Evolutionary conservation across 1,139 yeast genomes (phyloP), one percentile per base, ranked within the genome.

Genomic region (Yamadazyma trypodendri): DNA sequence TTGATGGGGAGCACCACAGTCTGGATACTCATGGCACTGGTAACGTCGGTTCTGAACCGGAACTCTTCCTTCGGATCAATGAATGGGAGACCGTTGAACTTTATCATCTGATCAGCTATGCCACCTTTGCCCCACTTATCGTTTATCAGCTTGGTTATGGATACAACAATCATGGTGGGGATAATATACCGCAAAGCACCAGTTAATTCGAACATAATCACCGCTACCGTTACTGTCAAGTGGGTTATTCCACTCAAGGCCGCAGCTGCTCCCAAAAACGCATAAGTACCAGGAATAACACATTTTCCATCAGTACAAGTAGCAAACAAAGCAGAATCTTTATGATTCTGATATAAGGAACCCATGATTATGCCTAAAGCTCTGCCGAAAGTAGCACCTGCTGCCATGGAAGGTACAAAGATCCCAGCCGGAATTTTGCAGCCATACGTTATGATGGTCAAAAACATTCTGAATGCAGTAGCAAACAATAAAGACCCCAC

Each of bases 221-320:
- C 92, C 1, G 89, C 98, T 9, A 92, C 95, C 0, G 97, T 83
- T 3, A 92, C 85, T 0, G 97, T 89, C 46, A 94, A 66, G 50
- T 92, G 87, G 0, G 98, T 92, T 15, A 89, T 88, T 3, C 98
- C 98, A 56, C 95, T 83, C 34, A 94, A 69, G 0, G 96, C 89
- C 2, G 97, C 94, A 0, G 95, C 97, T 0, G 98, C 97, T 2
- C 98, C 99, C n/a, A 94, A 74, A 43, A 94, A 83, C 0, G 98
- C 96, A 60, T 90, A 92, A 0, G 95, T 88, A 0, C 97, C 97
- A 0, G 97, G 95, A 2, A 90, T 86, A 16, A 90, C 77, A 52
- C 95, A 87, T 24, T 63, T 67, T 0, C 63, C 72, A 7, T 49
- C 58, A 1, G 68, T 56, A 43, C 80, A 79, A 38, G 76, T 65